Percentiles rank a stretch among this genome's conserved stretches.
Conservation (phyloP, 164 flowering plant species). For the Malania oleifera region DNA sequence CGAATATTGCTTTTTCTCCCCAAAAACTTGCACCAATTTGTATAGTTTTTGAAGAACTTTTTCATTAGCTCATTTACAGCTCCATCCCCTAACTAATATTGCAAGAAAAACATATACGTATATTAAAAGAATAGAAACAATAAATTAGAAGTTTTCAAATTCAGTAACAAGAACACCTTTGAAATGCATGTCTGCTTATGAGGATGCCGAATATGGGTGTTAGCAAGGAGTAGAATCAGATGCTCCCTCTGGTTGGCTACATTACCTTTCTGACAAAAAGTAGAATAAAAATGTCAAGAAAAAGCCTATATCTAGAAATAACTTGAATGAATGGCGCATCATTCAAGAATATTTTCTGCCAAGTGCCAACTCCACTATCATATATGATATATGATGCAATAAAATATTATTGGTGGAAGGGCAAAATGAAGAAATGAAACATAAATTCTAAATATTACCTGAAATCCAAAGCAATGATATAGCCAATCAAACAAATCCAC, state of each 20-base stretch:
- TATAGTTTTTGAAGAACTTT: slow-evolving; percentile 81
- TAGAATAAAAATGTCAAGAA: neutral
- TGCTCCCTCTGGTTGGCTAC: slow-evolving; percentile 91
- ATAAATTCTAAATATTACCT: slow-evolving; percentile 46
- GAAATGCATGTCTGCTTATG: slow-evolving; percentile 34
- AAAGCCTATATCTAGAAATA: neutral
- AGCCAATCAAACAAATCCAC: slow-evolving; percentile 81
- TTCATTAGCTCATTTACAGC: slow-evolving; percentile 71
- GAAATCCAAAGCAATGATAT: slow-evolving; percentile 73
- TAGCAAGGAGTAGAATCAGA: slow-evolving; percentile 85
- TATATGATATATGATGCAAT: neutral
- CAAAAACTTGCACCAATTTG: slow-evolving; percentile 87
- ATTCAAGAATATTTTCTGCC: too few relatives aligned
- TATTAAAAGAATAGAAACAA: slow-evolving; percentile 5
- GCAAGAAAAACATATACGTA: neutral
- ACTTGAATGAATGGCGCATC: too few relatives aligned
- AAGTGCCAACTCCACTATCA: too few relatives aligned
- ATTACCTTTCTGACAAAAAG: slow-evolving; percentile 62
- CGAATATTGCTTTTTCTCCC: slow-evolving; percentile 64
- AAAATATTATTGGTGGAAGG: neutral
- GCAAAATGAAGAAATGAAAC: neutral
- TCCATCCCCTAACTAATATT: slow-evolving; percentile 57
- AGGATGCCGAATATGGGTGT: slow-evolving; percentile 51
- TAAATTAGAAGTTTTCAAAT: neutral
- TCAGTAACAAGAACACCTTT: slow-evolving; percentile 41